phyloP scores from a whole-genome alignment of 1,284 basidiomycete species.

The Moesziomyces sp. region DNA sequence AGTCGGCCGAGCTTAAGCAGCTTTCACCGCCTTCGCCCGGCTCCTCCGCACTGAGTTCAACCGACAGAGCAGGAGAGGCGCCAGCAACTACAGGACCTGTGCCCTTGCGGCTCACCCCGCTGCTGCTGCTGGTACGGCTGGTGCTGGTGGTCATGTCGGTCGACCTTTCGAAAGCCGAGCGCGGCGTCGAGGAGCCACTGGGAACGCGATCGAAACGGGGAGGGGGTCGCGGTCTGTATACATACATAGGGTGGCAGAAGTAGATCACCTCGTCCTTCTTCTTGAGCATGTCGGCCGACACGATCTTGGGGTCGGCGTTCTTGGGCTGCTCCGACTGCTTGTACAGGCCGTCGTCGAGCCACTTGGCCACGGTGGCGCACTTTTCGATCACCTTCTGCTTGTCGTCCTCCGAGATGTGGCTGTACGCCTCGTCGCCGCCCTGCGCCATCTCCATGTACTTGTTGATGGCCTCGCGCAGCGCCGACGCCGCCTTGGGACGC shows the following conservation, averaged over 20 bases:
- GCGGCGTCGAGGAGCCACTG: constrained; percentile 4
- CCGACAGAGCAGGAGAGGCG: not conserved
- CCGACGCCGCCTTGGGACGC: constrained; percentile 63
- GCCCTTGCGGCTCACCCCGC: not conserved
- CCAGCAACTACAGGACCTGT: constrained; percentile 1
- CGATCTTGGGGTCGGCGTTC: constrained; percentile 66
- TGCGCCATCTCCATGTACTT: constrained; percentile 62
- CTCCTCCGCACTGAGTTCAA: no score
- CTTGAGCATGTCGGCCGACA: constrained; percentile 62
- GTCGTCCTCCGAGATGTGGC: constrained; percentile 65
- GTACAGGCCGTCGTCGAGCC: constrained; percentile 65
- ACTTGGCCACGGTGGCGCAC: constrained; percentile 63
- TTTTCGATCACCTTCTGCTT: constrained; percentile 67
- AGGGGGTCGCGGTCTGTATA: constrained; percentile 5
- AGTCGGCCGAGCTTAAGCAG: no score
- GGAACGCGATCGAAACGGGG: constrained; percentile 3
- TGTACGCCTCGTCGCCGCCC: constrained; percentile 64
- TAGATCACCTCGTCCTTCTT: constrained; percentile 66
- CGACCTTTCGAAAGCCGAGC: not conserved
- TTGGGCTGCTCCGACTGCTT: constrained; percentile 67
- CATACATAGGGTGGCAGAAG: constrained; percentile 60
- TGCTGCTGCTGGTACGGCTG: not conserved
- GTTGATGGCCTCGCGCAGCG: constrained; percentile 64
- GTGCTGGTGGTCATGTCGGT: not conserved
- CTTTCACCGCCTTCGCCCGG: not conserved